These are phyloP conservation scores for Malassezia globosa DNA, from an alignment of 1,284 basidiomycete genomes.

Conservation along the genomic window DNA sequence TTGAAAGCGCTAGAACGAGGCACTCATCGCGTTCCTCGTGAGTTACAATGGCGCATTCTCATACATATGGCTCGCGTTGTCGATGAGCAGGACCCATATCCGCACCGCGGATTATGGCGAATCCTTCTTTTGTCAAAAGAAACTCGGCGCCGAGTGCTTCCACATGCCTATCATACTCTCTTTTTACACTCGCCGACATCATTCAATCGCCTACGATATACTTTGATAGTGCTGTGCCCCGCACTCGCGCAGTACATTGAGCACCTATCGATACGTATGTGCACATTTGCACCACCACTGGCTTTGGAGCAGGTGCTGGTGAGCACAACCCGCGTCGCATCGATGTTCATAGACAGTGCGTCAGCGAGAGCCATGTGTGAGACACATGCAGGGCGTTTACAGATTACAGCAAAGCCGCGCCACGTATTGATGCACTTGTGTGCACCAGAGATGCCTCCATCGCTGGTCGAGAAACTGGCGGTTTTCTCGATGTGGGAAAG, in stretches of 20 bases:
- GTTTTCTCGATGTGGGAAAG: background rate
- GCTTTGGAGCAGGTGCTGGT: conserved; percentile 13
- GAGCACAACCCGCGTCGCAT: background rate
- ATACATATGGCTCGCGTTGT: background rate
- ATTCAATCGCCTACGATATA: conserved; percentile 6
- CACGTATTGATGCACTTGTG: too few relatives aligned
- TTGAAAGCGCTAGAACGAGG: background rate
- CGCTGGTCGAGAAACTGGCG: too few relatives aligned
- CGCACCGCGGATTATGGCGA: background rate
- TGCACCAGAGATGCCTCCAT: too few relatives aligned
- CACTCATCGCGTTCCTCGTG: background rate
- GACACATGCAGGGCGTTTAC: conserved; percentile 1
- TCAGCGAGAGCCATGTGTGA: conserved; percentile 1
- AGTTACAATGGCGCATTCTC: conserved; percentile 6
- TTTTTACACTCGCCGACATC: background rate
- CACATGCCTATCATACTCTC: conserved; percentile 4
- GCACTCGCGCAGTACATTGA: conserved; percentile 1
- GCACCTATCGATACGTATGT: background rate
- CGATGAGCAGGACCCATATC: background rate
- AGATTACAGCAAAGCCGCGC: conserved; percentile 1
- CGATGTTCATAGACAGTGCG: conserved; percentile 1
- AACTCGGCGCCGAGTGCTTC: background rate
- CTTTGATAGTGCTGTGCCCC: conserved; percentile 5
- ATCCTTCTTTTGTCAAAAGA: conserved; percentile 4
- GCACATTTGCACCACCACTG: background rate